Evolutionary conservation across 768 basidiomycete genomes (phyloP).

Genomic region (Boletus huronensis): DNA sequence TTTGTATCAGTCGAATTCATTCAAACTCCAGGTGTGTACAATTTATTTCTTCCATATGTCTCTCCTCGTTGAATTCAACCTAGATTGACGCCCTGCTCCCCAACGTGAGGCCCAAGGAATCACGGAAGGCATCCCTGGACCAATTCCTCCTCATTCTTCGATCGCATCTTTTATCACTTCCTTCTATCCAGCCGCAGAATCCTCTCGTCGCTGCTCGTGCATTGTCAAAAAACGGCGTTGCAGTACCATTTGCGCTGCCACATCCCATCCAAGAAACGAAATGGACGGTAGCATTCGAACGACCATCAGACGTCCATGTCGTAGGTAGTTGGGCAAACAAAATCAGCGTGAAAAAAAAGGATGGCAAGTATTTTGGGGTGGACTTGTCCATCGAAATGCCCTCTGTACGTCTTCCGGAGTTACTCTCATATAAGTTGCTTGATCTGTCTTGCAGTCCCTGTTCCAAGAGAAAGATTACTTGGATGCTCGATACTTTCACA

Average conservation of each 20-base stretch:
- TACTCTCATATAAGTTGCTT: background rate
- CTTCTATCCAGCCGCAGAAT: slow-evolving; percentile 54
- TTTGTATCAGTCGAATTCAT: slow-evolving; percentile 72
- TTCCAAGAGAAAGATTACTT: slow-evolving; percentile 96
- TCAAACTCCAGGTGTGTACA: slow-evolving; percentile 72
- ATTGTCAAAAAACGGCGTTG: slow-evolving; percentile 50
- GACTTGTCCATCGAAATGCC: slow-evolving; percentile 91
- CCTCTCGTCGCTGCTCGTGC: slow-evolving; percentile 62
- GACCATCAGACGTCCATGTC: slow-evolving; percentile 70
- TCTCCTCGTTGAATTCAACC: slow-evolving; percentile 8
- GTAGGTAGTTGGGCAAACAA: slow-evolving; percentile 88
- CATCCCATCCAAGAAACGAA: slow-evolving; percentile 75
- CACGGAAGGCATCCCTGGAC: slow-evolving; percentile 56
- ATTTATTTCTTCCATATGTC: background rate
- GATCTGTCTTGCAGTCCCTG: slow-evolving; percentile 43
- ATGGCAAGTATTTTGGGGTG: slow-evolving; percentile 60
- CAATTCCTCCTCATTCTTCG: slow-evolving; percentile 68
- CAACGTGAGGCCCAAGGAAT: slow-evolving; percentile 61
- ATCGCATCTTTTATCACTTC: slow-evolving; percentile 55
- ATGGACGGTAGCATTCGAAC: slow-evolving; percentile 84
- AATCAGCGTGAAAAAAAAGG: slow-evolving; percentile 68
- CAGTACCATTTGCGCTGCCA: slow-evolving; percentile 68
- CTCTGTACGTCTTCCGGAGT: slow-evolving; percentile 43
- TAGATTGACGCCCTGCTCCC: slow-evolving; percentile 82
- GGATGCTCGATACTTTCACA: slow-evolving; percentile 87